Percentiles rank a stretch among this genome's conserved stretches.
phyloP scores from a whole-genome alignment of 1,139 yeast genomes.

The Taphrina deformans region DNA sequence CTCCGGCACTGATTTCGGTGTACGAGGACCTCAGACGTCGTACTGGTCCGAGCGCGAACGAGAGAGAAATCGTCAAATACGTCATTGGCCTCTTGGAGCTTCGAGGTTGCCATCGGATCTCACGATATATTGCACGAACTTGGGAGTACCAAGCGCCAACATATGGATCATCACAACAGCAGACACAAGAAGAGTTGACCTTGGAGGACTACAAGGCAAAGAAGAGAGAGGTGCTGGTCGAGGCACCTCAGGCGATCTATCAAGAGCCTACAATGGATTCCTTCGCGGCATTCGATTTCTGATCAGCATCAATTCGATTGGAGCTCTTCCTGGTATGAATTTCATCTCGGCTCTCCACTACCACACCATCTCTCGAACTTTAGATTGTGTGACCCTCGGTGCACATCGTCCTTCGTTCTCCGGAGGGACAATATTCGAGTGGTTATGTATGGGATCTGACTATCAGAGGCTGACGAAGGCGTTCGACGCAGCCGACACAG shows the following conservation, averaged over 20 bases:
- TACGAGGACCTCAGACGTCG: not conserved
- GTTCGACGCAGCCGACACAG: not conserved
- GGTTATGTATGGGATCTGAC: not conserved
- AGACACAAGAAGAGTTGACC: slow-evolving; percentile 10
- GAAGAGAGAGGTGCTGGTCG: slow-evolving; percentile 15
- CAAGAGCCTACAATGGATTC: slow-evolving; percentile 33
- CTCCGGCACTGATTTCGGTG: not conserved
- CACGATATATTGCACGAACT: not conserved
- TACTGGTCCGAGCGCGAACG: not conserved
- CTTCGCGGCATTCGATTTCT: slow-evolving; percentile 31
- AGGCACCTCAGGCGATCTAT: slow-evolving; percentile 20
- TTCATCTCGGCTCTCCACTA: slow-evolving; percentile 5
- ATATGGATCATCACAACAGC: not conserved
- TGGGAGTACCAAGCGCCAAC: slow-evolving; percentile 1
- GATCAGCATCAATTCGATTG: not conserved
- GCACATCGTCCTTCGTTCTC: too few relatives aligned
- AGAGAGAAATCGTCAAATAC: not conserved
- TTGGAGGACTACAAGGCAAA: slow-evolving; percentile 7
- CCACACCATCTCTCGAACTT: not conserved
- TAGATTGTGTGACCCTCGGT: not conserved
- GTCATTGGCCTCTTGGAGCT: not conserved
- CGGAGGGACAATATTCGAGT: too few relatives aligned
- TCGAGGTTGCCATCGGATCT: slow-evolving; percentile 13
- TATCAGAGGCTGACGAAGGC: not conserved
- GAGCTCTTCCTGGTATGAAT: not conserved